Evolutionary conservation across 306 rosid species (phyloP).

Genomic region (Nissolia schottii): DNA sequence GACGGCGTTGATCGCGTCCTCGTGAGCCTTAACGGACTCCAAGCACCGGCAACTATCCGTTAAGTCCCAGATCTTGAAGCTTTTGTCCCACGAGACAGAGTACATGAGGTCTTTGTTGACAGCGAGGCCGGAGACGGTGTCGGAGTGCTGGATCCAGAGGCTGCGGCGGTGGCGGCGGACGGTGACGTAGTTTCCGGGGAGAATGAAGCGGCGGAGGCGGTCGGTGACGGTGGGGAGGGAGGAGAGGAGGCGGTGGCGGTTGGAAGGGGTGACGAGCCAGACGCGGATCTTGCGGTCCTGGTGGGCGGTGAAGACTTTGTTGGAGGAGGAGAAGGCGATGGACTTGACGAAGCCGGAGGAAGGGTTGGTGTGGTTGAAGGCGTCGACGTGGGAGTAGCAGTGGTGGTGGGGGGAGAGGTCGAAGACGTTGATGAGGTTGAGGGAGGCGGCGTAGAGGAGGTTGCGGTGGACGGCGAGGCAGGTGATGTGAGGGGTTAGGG

Average conservation of each 20-base stretch:
- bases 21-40: constrained; percentile 58
- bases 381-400: constrained; percentile 31
- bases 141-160: constrained; percentile 65
- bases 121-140: constrained; percentile 47
- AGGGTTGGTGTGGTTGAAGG: constrained; percentile 39
- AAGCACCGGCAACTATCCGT: constrained; percentile 34
- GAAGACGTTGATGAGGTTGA: constrained; percentile 49
- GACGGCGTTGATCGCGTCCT: constrained; percentile 59
- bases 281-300: constrained; percentile 64
- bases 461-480: constrained; percentile 48
- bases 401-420: constrained; percentile 30
- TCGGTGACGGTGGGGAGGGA: constrained; percentile 63
- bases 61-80: constrained; percentile 55
- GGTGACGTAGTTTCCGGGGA: constrained; percentile 39
- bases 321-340: constrained; percentile 37
- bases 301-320: constrained; percentile 58
- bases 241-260: constrained; percentile 41
- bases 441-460: constrained; percentile 65
- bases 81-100: constrained; percentile 66
- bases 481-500: constrained; percentile 35
- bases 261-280: constrained; percentile 32
- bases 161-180: constrained; percentile 43
- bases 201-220: constrained; percentile 37
- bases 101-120: constrained; percentile 33
- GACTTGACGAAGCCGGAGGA: constrained; percentile 57